Evolutionary conservation across 2,329 filamentous ascomycete species (phyloP), one percentile per base, ranked within the genome.

Genomic region (Microcyclosporella mali): DNA sequence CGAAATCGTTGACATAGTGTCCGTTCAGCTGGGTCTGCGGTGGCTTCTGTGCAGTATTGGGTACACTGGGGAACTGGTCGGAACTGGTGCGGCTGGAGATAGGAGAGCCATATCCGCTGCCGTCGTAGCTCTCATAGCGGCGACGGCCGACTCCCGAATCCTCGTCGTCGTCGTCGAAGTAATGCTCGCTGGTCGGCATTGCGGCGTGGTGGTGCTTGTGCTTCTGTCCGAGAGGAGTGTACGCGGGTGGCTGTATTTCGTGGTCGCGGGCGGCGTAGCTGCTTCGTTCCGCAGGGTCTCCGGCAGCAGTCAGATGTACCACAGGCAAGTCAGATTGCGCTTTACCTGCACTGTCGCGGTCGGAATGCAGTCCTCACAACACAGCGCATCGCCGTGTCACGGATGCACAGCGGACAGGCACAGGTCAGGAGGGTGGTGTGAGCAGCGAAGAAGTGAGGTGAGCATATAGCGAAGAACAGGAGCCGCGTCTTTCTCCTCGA

Each of bases 41-140:
- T 2, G 18, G 41, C 19, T 43, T 43, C 14, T 12, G 31, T 10
- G 6, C 19, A 16, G 14, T 29, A 14, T n/a, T 21, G 2, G 27
- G 16, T 11, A 34, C 33, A 15, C 31, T 27, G 34, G 33, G 19
- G 31, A 34, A 39, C 15, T 35, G 41, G 14, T 28, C 37, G 30
- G 41, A 44, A 16, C 41, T 44, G 16, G 35, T 28, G 9, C 35
- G 29, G 31, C 37, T 39, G 35, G 43, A 18, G 46, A 49, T 6
- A 21, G 52, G 47, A 41, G 40, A 48, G 34, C 47, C 50, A 43
- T 58, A 59, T 30, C 54, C 54, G 33, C 51, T 56, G 16, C 56
- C 56, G 41, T 58, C 54, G 40, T 54, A 58, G 46, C 48, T 57
- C 49, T 58, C 56, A 41, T 58, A 58, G 29, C 47, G 35, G 15